phyloP scores from a whole-genome alignment of 108 stramenopile genomes.

The Pseudonitzschia delicatissima region DNA sequence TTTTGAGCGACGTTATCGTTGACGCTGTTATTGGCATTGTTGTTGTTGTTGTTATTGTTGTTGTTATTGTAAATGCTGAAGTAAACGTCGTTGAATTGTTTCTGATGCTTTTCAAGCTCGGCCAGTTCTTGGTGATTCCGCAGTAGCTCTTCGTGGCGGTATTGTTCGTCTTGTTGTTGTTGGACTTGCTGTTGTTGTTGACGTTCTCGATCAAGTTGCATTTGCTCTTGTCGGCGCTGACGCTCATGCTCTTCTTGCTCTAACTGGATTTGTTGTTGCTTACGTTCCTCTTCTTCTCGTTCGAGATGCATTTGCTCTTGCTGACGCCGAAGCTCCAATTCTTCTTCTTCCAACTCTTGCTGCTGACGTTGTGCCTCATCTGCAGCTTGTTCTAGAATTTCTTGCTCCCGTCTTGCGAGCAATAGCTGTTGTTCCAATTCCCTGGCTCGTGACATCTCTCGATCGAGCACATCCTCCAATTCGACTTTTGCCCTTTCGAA shows the following conservation, averaged over 20 bases:
- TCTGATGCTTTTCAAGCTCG: neutral
- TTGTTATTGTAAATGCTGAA: neutral
- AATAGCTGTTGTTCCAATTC: neutral
- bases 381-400: neutral
- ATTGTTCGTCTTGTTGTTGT: neutral
- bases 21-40: neutral
- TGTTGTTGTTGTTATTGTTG: neutral
- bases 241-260: neutral
- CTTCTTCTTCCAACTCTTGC: neutral
- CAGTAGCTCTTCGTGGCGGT: neutral
- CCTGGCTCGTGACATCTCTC: neutral
- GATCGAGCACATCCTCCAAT: neutral
- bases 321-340: neutral
- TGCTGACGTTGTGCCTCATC: neutral
- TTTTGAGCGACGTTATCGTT: neutral
- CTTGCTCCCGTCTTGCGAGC: neutral
- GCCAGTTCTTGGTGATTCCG: constrained; percentile 5
- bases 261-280: neutral
- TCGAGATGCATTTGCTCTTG: neutral
- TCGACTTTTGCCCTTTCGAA: neutral
- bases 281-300: constrained; percentile 3
- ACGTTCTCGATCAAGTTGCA: neutral
- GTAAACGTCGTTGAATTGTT: neutral
- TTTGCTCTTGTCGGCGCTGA: neutral
- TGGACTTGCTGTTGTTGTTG: neutral